Evolutionary conservation across 2,329 filamentous ascomycete species (phyloP).

Genomic region (Diaporthe nobilis): DNA sequence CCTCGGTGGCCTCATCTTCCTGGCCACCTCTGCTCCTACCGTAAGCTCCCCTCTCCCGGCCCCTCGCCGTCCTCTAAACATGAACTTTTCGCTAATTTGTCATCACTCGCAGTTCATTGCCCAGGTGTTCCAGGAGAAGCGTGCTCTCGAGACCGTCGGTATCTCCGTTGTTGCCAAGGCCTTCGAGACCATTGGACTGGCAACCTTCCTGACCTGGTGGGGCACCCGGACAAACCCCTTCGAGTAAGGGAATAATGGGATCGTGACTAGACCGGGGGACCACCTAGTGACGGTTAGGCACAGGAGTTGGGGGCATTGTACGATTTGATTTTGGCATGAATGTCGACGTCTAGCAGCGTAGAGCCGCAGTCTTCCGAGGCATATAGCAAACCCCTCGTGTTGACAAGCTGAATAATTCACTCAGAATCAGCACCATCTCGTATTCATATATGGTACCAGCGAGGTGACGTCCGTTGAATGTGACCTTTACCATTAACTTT

Average conservation of each 20-base stretch:
- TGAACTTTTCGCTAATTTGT: slow-evolving; percentile 38
- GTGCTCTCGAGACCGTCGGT: slow-evolving; percentile 89
- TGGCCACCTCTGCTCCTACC: slow-evolving; percentile 87
- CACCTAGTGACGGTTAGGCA: background rate
- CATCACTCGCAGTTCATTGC: slow-evolving; percentile 77
- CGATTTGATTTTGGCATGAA: slow-evolving; percentile 23
- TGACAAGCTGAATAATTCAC: slow-evolving; percentile 25
- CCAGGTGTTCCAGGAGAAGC: slow-evolving; percentile 91
- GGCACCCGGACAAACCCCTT: slow-evolving; percentile 95
- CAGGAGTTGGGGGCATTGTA: slow-evolving; percentile 20
- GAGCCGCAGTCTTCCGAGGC: slow-evolving; percentile 11
- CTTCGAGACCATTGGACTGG: slow-evolving; percentile 93
- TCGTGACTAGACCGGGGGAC: background rate
- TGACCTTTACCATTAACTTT: background rate
- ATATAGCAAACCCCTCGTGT: background rate
- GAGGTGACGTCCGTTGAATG: background rate
- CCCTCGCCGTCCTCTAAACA: no score
- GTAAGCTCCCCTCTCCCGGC: slow-evolving; percentile 66
- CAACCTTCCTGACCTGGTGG: slow-evolving; percentile 96
- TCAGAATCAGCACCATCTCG: background rate
- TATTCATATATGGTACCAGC: background rate
- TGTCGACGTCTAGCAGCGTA: slow-evolving; percentile 20
- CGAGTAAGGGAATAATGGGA: slow-evolving; percentile 68
- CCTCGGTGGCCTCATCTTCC: slow-evolving; percentile 91
- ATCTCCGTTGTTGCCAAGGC: slow-evolving; percentile 87